Percentiles rank a stretch among this genome's conserved stretches.
These are phyloP conservation scores for Coemansia erecta DNA, from an alignment of 192 early-diverging fungal species.

Conservation along the genomic window DNA sequence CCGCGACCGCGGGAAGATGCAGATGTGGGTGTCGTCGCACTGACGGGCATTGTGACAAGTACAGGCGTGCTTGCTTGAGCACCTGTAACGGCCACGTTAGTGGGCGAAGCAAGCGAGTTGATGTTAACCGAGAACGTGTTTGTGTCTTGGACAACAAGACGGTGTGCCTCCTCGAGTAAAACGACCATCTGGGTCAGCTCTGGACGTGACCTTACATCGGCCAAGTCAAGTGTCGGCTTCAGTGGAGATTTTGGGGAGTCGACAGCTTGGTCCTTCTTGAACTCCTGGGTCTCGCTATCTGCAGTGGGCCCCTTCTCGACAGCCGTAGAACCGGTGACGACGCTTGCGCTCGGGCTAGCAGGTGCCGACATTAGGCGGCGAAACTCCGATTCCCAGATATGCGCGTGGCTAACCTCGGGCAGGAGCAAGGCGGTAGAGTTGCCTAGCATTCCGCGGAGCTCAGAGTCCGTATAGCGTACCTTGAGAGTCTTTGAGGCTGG, in stretches of 20 bases:
- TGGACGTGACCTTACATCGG: conserved; percentile 30
- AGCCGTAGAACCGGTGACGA: background rate
- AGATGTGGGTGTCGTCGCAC: too few relatives aligned
- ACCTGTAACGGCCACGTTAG: conserved; percentile 2
- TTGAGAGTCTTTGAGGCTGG: conserved; percentile 36
- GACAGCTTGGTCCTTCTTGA: background rate
- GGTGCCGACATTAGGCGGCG: conserved; percentile 45
- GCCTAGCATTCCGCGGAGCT: conserved; percentile 40
- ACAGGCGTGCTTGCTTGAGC: too few relatives aligned
- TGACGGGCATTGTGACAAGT: too few relatives aligned
- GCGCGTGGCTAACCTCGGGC: conserved; percentile 19
- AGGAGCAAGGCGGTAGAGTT: background rate
- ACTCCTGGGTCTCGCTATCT: background rate
- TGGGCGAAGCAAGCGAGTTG: background rate
- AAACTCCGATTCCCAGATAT: conserved; percentile 49
- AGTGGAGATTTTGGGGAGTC: background rate
- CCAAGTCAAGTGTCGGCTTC: conserved; percentile 24
- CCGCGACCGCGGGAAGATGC: conserved; percentile 16
- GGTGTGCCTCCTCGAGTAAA: conserved; percentile 48
- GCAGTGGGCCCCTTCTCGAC: background rate
- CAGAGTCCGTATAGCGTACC: conserved; percentile 54
- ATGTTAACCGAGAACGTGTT: background rate
- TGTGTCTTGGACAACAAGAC: conserved; percentile 26
- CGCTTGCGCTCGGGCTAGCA: conserved; percentile 3
- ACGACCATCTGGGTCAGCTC: conserved; percentile 47